Evolutionary conservation across 352 stramenopile species (phyloP).

Genomic region (Globisporangium carolinianum): DNA sequence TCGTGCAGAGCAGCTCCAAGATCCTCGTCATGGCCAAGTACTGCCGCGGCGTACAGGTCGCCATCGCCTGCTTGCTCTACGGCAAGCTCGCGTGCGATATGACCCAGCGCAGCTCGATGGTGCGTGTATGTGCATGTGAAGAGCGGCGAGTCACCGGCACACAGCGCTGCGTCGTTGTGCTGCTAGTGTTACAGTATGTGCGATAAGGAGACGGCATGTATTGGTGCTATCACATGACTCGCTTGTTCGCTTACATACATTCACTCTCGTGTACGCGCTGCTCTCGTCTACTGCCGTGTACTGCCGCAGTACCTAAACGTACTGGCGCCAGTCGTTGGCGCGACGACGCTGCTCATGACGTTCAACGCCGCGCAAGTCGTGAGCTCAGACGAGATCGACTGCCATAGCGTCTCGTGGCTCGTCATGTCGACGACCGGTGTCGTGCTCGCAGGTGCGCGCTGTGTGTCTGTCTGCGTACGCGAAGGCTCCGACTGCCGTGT

Average conservation of each 20-base stretch:
- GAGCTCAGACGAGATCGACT: constrained; percentile 48
- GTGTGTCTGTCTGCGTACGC: neutral
- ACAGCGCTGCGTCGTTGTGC: neutral
- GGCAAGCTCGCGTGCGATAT: constrained; percentile 60
- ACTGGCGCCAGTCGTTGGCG: constrained; percentile 38
- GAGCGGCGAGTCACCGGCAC: neutral
- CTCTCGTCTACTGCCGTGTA: neutral
- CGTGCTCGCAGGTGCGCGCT: constrained; percentile 40
- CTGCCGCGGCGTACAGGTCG: constrained; percentile 59
- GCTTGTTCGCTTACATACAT: neutral
- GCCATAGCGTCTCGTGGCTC: constrained; percentile 62
- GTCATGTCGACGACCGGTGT: constrained; percentile 53
- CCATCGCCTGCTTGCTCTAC: constrained; percentile 62
- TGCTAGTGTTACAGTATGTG: no score
- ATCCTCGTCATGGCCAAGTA: constrained; percentile 68
- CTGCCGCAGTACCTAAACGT: constrained; percentile 38
- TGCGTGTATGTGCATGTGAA: constrained; percentile 4
- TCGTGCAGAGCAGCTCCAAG: constrained; percentile 46
- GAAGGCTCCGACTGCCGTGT: neutral
- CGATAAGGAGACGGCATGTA: no score
- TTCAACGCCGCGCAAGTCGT: constrained; percentile 42
- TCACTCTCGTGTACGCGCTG: neutral
- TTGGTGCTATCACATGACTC: no score
- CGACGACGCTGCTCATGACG: constrained; percentile 51
- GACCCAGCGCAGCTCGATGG: constrained; percentile 32